Evolutionary conservation across 176 grass and related monocot species (phyloP).

Genomic region (Musa troglodytarum): DNA sequence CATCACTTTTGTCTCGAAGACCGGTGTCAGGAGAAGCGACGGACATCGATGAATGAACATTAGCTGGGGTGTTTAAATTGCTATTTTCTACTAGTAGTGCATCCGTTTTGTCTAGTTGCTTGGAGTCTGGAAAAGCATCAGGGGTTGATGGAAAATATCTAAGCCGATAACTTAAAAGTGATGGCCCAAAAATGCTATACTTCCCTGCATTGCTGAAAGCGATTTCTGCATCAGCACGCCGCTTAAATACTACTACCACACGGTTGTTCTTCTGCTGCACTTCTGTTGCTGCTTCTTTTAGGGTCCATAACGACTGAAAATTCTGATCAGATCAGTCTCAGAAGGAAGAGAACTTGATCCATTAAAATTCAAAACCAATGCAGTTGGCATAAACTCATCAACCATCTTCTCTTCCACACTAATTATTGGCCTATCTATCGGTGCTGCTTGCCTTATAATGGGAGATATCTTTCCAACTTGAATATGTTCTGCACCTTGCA

Average conservation of each 20-base stretch:
- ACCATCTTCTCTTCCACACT: conserved; percentile 41
- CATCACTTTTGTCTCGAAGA: background rate
- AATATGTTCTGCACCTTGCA: conserved; percentile 8
- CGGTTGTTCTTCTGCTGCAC: conserved; percentile 34
- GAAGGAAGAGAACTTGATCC: conserved; percentile 54
- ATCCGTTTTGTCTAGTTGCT: background rate
- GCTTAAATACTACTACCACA: conserved; percentile 68
- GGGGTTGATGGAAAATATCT: conserved; percentile 34
- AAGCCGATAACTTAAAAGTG: conserved; percentile 54
- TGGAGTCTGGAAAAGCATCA: background rate
- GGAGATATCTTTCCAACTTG: conserved; percentile 34
- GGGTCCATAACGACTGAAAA: conserved; percentile 55
- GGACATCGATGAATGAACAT: background rate
- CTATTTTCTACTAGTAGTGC: background rate
- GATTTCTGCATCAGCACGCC: conserved; percentile 54
- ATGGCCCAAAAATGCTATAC: conserved; percentile 55
- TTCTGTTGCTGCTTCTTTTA: conserved; percentile 60
- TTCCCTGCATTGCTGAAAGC: conserved; percentile 53
- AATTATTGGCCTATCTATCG: conserved; percentile 46
- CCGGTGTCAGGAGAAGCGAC: background rate
- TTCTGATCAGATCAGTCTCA: conserved; percentile 45
- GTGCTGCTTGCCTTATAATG: conserved; percentile 24
- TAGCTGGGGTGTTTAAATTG: background rate
- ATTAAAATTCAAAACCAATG: conserved; percentile 68
- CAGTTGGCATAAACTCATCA: conserved; percentile 48